These are phyloP conservation scores for Lentinula sp. DNA, from an alignment of 768 basidiomycete species.

Conservation along the genomic window DNA sequence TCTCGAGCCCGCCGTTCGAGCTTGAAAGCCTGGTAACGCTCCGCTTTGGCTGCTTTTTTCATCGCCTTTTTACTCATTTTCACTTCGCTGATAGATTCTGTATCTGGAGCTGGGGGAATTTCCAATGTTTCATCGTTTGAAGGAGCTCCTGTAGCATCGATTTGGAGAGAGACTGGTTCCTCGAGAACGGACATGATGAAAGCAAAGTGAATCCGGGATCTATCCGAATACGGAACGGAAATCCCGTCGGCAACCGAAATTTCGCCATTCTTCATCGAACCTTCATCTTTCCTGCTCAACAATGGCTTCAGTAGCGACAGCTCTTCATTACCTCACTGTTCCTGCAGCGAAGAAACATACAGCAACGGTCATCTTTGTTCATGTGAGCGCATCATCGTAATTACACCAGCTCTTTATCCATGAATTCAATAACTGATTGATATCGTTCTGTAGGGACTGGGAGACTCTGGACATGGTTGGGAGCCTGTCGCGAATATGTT, in stretches of 20 bases:
- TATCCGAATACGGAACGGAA: not conserved
- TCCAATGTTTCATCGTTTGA: not conserved
- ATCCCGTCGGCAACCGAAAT: not conserved
- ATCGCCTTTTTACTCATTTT: constrained; percentile 57
- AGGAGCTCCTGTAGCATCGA: not conserved
- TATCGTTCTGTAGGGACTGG: constrained; percentile 50
- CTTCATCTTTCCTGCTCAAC: not conserved
- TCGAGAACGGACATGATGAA: not conserved
- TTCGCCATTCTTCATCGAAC: not conserved
- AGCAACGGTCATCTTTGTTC: constrained; percentile 84
- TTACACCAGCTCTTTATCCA: not conserved
- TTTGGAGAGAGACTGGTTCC: not conserved
- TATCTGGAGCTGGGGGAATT: not conserved
- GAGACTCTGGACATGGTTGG: constrained; percentile 75
- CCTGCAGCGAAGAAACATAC: constrained; percentile 61
- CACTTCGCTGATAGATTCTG: constrained; percentile 9
- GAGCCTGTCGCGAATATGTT: constrained; percentile 70
- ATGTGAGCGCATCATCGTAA: constrained; percentile 45
- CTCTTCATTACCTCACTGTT: constrained; percentile 47
- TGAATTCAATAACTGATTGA: not conserved
- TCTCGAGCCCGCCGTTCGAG: constrained; percentile 71
- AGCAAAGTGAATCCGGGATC: not conserved
- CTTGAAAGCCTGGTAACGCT: constrained; percentile 59
- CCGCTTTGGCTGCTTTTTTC: constrained; percentile 71
- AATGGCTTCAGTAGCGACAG: constrained; percentile 7